These are phyloP conservation scores for Pyrenula massariospora DNA, from an alignment of 495 filamentous ascomycete genomes.

Conservation along the genomic window DNA sequence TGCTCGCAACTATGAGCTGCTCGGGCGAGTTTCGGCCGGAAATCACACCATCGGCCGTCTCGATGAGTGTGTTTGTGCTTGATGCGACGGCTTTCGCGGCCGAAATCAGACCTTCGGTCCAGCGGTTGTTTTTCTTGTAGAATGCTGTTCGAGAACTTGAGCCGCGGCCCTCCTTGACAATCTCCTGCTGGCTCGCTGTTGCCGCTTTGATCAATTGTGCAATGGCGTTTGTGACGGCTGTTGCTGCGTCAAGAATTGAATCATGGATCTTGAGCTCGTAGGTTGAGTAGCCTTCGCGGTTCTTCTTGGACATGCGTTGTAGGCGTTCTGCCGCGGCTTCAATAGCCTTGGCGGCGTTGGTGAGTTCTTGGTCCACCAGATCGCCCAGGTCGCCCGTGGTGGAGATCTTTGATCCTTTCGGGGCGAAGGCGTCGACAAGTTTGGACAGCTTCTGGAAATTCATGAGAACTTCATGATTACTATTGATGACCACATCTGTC, in stretches of 20 bases:
- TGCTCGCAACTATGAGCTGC: conserved; percentile 94
- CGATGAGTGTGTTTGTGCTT: conserved; percentile 90
- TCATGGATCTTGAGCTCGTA: conserved; percentile 95
- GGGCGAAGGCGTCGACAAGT: conserved; percentile 80
- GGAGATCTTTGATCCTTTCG: conserved; percentile 67
- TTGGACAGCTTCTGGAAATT: conserved; percentile 86
- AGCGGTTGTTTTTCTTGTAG: conserved; percentile 98
- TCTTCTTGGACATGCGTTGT: conserved; percentile 85
- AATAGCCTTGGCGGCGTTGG: conserved; percentile 90
- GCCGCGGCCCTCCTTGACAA: conserved; percentile 89
- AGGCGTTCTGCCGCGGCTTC: conserved; percentile 81
- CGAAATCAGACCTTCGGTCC: conserved; percentile 95
- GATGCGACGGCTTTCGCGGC: conserved; percentile 90
- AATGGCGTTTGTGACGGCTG: conserved; percentile 94
- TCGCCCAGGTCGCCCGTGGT: conserved; percentile 75
- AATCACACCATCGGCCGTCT: conserved; percentile 94
- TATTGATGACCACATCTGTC: conserved; percentile 92
- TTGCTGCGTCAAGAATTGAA: conserved; percentile 82
- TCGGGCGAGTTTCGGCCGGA: conserved; percentile 83
- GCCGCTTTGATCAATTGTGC: conserved; percentile 93
- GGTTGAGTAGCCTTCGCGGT: conserved; percentile 86
- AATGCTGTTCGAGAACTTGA: conserved; percentile 84
- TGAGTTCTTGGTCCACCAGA: conserved; percentile 82
- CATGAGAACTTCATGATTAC: conserved; percentile 86
- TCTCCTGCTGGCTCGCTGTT: conserved; percentile 88